Evolutionary conservation across 495 filamentous ascomycete species (phyloP).

Genomic region (Melanomma pulvis-pyrius): DNA sequence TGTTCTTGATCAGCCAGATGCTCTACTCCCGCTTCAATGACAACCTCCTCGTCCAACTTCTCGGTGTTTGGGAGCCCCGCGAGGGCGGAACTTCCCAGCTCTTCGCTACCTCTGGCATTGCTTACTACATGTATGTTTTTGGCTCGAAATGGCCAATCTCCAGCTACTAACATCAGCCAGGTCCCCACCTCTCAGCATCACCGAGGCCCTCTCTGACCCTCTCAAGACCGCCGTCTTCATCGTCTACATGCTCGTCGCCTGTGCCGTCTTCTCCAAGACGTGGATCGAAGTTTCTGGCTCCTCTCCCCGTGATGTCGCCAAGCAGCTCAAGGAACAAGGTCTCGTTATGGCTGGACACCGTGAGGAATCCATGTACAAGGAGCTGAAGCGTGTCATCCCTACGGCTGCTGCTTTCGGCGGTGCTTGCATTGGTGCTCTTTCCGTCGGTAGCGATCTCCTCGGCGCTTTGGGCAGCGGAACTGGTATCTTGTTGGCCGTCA

Average conservation of each 20-base stretch:
- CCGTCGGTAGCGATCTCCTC: constrained; percentile 91
- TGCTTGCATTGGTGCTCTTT: constrained; percentile 97
- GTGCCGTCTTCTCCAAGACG: constrained; percentile 98
- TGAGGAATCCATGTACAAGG: constrained; percentile 99
- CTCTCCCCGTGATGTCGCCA: constrained; percentile 95
- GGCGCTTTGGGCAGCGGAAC: constrained; percentile 96
- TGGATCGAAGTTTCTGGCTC: constrained; percentile 99
- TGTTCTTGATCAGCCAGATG: constrained; percentile 99
- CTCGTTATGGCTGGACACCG: constrained; percentile 99
- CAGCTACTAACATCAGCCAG: constrained; percentile 23
- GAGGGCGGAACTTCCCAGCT: constrained; percentile 93
- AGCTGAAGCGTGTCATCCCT: constrained; percentile 98
- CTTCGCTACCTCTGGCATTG: constrained; percentile 84
- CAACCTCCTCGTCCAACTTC: constrained; percentile 93
- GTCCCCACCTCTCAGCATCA: constrained; percentile 95
- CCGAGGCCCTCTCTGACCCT: constrained; percentile 91
- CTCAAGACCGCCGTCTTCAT: constrained; percentile 97
- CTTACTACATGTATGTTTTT: constrained; percentile 82
- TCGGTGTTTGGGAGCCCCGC: constrained; percentile 97
- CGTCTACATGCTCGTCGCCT: constrained; percentile 94
- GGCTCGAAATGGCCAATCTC: not conserved
- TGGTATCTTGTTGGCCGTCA: constrained; percentile 96
- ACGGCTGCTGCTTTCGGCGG: constrained; percentile 98
- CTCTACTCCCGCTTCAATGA: constrained; percentile 97
- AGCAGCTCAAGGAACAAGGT: constrained; percentile 99